phyloP scores from a whole-genome alignment of 2,329 filamentous ascomycete genomes.

The Pseudogymnoascus sp. region DNA sequence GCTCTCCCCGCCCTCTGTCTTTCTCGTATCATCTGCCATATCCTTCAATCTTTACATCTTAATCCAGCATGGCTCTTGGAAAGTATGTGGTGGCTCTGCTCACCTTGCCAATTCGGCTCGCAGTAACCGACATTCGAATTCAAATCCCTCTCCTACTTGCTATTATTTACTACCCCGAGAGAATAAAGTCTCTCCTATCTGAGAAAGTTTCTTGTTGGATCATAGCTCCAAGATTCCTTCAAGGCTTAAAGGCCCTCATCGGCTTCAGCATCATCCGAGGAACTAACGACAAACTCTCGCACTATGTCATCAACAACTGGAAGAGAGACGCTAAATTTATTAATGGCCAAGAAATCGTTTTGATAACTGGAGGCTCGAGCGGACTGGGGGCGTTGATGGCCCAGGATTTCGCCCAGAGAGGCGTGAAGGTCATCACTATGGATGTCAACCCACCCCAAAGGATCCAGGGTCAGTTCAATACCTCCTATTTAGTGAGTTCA shows the following conservation, averaged over 20 bases:
- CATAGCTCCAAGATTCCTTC: background rate
- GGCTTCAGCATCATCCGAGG: conserved; percentile 22
- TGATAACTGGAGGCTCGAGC: conserved; percentile 65
- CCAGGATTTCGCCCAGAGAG: conserved; percentile 51
- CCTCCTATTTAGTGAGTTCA: background rate
- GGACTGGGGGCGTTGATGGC: conserved; percentile 64
- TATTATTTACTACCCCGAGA: background rate
- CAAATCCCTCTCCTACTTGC: conserved; percentile 15
- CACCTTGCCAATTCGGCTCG: background rate
- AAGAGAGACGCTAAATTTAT: conserved; percentile 44
- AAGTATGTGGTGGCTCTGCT: background rate
- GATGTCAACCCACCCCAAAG: conserved; percentile 52
- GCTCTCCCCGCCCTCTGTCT: background rate
- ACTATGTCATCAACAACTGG: conserved; percentile 41
- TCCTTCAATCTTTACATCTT: background rate
- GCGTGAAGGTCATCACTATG: conserved; percentile 60
- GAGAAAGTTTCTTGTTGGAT: background rate
- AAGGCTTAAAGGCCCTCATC: background rate
- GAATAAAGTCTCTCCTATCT: background rate
- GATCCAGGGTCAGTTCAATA: background rate
- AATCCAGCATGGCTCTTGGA: background rate
- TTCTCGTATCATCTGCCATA: background rate
- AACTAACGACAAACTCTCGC: conserved; percentile 44
- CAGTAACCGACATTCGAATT: background rate
- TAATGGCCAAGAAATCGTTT: conserved; percentile 59